phyloP scores from a whole-genome alignment of 345 rosid species.

The Salix arbutifolia region DNA sequence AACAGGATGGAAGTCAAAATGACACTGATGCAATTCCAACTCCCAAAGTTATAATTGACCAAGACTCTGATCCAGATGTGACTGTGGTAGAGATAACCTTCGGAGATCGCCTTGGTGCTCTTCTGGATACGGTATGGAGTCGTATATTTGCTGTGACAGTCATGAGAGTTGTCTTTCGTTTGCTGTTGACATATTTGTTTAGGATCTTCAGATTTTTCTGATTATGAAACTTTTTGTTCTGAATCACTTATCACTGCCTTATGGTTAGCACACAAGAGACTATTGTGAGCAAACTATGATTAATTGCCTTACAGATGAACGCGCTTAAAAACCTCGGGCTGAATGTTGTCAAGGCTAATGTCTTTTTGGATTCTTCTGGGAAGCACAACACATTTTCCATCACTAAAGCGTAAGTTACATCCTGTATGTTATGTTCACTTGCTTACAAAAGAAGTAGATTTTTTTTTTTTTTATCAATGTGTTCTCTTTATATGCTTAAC shows the following conservation, averaged over 20 bases:
- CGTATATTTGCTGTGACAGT: neutral
- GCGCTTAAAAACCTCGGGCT: constrained; percentile 88
- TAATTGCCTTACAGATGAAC: constrained; percentile 63
- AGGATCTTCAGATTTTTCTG: neutral
- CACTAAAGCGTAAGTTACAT: constrained; percentile 69
- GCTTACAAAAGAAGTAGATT: neutral
- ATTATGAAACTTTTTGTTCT: neutral
- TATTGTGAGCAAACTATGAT: constrained; percentile 10
- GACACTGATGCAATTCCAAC: constrained; percentile 70
- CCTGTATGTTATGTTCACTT: neutral
- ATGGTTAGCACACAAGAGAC: neutral
- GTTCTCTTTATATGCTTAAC: too few species aligned
- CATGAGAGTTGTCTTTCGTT: neutral
- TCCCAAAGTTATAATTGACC: constrained; percentile 90
- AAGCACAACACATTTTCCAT: constrained; percentile 86
- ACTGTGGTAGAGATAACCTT: constrained; percentile 83
- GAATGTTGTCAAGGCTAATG: constrained; percentile 91
- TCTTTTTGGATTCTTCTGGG: constrained; percentile 87
- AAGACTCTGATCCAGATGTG: constrained; percentile 87
- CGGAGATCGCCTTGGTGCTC: constrained; percentile 98
- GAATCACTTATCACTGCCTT: neutral
- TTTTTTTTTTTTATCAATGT: neutral
- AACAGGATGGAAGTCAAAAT: constrained; percentile 55
- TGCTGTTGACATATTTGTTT: neutral
- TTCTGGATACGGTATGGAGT: constrained; percentile 71